Conservation (phyloP, 2,329 filamentous ascomycete genomes). For the Epichloe aotearoae region DNA sequence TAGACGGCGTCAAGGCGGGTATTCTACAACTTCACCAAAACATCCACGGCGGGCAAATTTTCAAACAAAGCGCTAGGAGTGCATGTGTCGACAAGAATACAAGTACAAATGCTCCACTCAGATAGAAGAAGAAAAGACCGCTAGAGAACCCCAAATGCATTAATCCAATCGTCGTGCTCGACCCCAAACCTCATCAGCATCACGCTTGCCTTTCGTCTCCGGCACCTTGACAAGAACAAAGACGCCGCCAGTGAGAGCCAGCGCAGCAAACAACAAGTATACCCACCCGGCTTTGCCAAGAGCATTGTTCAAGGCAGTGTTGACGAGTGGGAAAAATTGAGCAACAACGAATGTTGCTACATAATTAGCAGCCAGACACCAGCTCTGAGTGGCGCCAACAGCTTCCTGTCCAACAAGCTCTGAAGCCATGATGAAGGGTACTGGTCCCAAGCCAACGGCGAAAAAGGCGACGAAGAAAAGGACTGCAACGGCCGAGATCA, state of each 20-base stretch:
- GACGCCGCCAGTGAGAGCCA: constrained; percentile 53
- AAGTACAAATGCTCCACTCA: not conserved
- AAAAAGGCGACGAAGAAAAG: constrained; percentile 82
- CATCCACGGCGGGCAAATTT: constrained; percentile 29
- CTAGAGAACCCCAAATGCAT: constrained; percentile 3
- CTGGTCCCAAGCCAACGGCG: constrained; percentile 78
- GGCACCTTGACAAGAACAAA: constrained; percentile 69
- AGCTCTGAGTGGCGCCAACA: constrained; percentile 81
- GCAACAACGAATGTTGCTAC: constrained; percentile 83
- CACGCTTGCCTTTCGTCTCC: constrained; percentile 76
- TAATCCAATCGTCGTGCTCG: constrained; percentile 42
- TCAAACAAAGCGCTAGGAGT: constrained; percentile 10
- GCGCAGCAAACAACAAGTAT: constrained; percentile 78
- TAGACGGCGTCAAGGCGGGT: constrained; percentile 69
- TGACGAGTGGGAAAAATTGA: constrained; percentile 86
- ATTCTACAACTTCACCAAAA: constrained; percentile 47
- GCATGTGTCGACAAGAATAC: not conserved
- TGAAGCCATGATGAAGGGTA: constrained; percentile 86
- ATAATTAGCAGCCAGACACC: constrained; percentile 79
- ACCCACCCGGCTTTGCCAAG: constrained; percentile 64
- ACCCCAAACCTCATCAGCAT: constrained; percentile 85
- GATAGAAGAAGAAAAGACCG: not conserved
- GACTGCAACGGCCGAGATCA: constrained; percentile 69
- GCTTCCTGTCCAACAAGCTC: constrained; percentile 86
- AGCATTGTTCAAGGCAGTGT: constrained; percentile 51